A percentile compares a stretch with the other conserved stretches of the same genome.
phyloP scores from a whole-genome alignment of 768 basidiomycete species.

The Sutorius australiensis region DNA sequence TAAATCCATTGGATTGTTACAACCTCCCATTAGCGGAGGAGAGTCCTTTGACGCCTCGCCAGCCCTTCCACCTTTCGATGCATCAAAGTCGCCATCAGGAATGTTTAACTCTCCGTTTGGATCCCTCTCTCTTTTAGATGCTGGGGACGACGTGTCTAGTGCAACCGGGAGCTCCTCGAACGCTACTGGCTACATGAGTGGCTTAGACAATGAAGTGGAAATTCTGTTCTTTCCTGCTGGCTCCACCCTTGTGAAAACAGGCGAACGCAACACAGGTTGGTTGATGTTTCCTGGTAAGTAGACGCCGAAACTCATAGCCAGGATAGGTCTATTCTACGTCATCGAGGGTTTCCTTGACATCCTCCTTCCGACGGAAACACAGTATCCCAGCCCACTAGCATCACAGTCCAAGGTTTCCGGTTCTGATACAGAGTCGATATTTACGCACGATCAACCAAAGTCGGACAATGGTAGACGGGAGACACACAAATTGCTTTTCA shows the following conservation, averaged over 20 bases:
- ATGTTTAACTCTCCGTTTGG: conserved; percentile 65
- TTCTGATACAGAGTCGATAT: conserved; percentile 37
- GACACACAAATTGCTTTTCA: conserved; percentile 75
- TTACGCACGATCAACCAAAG: conserved; percentile 30
- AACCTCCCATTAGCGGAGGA: conserved; percentile 71
- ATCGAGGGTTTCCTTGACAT: conserved; percentile 97
- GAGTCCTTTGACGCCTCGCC: conserved; percentile 69
- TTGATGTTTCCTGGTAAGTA: conserved; percentile 22
- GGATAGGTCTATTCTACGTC: conserved; percentile 80
- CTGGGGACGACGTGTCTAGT: conserved; percentile 67
- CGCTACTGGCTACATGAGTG: conserved; percentile 59
- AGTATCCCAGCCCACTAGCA: not conserved
- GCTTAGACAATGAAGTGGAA: conserved; percentile 94
- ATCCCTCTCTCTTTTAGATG: conserved; percentile 67
- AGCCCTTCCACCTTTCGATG: conserved; percentile 47
- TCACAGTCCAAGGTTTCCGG: conserved; percentile 18
- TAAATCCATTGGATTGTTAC: conserved; percentile 91
- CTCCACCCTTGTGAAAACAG: conserved; percentile 79
- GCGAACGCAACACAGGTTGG: conserved; percentile 81
- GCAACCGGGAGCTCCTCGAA: conserved; percentile 57
- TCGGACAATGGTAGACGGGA: conserved; percentile 31
- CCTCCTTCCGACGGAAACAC: conserved; percentile 49
- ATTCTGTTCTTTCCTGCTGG: conserved; percentile 91
- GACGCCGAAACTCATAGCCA: not conserved
- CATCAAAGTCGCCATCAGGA: conserved; percentile 32